phyloP scores from a whole-genome alignment of 2,329 filamentous ascomycete genomes.

The Aspergillus sp. region DNA sequence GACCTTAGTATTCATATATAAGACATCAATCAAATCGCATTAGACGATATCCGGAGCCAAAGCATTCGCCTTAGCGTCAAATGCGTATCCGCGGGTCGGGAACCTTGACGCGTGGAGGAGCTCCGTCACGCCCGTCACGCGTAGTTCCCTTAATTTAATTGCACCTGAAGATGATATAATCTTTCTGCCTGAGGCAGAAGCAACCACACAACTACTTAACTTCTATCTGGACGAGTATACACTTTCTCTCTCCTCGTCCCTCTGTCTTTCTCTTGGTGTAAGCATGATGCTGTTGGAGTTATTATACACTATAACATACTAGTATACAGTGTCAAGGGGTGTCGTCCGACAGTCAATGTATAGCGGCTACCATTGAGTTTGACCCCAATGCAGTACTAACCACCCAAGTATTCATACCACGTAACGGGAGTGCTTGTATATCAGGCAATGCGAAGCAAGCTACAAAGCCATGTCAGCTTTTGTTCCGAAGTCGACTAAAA shows the following conservation, averaged over 20 bases:
- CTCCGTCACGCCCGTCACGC: conserved; percentile 23
- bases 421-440: conserved; percentile 15
- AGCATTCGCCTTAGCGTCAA: background rate
- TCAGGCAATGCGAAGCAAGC: conserved; percentile 3
- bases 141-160: conserved; percentile 6
- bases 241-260: background rate
- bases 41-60: background rate
- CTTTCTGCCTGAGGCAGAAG: background rate
- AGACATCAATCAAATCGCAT: conserved; percentile 5
- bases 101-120: conserved; percentile 37
- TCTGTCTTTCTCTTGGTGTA: background rate
- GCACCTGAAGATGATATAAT: background rate
- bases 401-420: conserved; percentile 7
- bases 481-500: background rate
- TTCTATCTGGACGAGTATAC: background rate
- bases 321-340: background rate
- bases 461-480: background rate
- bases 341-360: background rate
- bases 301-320: background rate
- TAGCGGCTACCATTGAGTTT: background rate
- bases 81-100: conserved; percentile 19
- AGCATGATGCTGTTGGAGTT: background rate
- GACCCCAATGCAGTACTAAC: background rate
- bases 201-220: background rate
- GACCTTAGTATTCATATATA: too few relatives aligned